A percentile compares a stretch with the other conserved stretches of the same genome.
Evolutionary conservation across 1,284 basidiomycete genomes (phyloP).

Genomic region (Malassezia obtusa): DNA sequence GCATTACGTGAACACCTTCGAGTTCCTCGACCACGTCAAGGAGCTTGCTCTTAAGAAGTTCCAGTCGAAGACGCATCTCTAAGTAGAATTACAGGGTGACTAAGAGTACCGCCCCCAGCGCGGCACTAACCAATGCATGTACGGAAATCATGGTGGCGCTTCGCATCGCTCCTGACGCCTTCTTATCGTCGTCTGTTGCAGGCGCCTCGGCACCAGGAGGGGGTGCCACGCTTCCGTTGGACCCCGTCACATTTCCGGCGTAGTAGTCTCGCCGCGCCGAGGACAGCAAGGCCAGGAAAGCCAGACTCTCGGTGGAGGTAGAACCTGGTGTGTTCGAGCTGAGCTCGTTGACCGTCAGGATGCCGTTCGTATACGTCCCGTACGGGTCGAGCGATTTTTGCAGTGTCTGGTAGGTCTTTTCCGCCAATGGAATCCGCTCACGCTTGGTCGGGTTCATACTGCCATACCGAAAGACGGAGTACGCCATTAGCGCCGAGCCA

Average conservation of each 20-base stretch:
- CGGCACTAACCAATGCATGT: neutral
- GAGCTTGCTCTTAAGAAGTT: constrained; percentile 33
- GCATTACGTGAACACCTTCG: constrained; percentile 44
- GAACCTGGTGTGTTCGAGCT: constrained; percentile 23
- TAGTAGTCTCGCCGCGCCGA: constrained; percentile 37
- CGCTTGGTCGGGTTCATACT: constrained; percentile 22
- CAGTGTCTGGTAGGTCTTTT: constrained; percentile 29
- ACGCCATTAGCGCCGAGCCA: constrained; percentile 36
- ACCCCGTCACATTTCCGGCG: constrained; percentile 10
- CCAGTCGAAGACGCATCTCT: neutral
- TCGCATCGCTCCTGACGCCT: neutral
- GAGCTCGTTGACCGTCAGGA: constrained; percentile 34
- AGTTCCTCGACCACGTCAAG: constrained; percentile 43
- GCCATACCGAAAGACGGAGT: constrained; percentile 35
- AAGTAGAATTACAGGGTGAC: neutral
- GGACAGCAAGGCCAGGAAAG: constrained; percentile 35
- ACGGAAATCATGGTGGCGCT: neutral
- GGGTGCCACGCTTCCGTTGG: neutral
- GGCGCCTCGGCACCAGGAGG: too few relatives aligned
- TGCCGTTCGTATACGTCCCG: constrained; percentile 22
- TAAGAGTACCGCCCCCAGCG: neutral
- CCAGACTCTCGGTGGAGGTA: constrained; percentile 32
- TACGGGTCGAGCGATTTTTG: constrained; percentile 21
- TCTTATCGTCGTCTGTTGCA: neutral
- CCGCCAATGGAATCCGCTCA: constrained; percentile 21